Base-by-base conservation (phyloP, 192 early-diverging fungal genomes). In the Entomortierella parvispora region DNA sequence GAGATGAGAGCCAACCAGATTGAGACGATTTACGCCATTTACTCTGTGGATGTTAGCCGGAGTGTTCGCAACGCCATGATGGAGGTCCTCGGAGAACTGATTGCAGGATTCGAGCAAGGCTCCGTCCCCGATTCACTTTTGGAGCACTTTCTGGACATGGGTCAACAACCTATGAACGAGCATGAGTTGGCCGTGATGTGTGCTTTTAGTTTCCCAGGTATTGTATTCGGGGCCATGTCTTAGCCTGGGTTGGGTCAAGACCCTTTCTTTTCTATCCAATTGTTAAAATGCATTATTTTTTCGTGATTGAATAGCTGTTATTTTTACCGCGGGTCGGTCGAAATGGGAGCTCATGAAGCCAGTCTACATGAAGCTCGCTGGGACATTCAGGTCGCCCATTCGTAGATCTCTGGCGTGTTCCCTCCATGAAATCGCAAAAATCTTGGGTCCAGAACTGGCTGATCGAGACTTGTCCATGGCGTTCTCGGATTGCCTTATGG, bases 121-220 rank as follows among this genome's bases (percentile, higher is more conserved):
- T 60, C 54, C 15, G 69, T 89, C 26, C 85, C 87, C 14, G 81
- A 83, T 40, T 62, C 67, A 17, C 60, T 89, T 3, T 49, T 89
- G 26, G 71, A 75, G 2, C 82, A 83, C 56, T 89, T 89, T 62
- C 44, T 89, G 33, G 81, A 71, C 40, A 69, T 81, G 62, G 83
- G 80, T 8, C 82, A 82, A 25, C 70, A 80, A 59, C 75, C 81
- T 23, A 84, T 83, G 71, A 64, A 81, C 10, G 87, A 89, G 26
- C 80, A 86, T 10, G 87, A 89, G 51, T 61, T 83, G 23, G 80
- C 83, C 17, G 54, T 82, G 29, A 81, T 85, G 57, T 89, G 87
- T 47, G 85, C 87, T 47, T 89, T 82, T 62, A 89, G 83, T 48
- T 89, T 87, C 64, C 87, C 87, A 26, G 81, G 81, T 80, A 60